Conservation (phyloP, 108 stramenopile genomes). For the Fragilaria radians region DNA sequence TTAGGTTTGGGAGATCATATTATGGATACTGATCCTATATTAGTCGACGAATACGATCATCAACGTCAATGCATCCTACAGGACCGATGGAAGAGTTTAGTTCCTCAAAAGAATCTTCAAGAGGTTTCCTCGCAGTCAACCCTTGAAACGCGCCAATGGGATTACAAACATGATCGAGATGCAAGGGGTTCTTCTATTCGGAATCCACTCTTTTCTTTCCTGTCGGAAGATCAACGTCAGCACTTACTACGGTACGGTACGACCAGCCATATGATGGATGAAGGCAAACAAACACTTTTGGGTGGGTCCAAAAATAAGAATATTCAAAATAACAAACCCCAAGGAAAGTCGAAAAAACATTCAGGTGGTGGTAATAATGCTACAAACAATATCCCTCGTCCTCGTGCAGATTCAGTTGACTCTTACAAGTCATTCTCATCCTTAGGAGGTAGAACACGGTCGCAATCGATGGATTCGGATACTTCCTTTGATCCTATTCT, state of each 20-base stretch:
- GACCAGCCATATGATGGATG: no score
- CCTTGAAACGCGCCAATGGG: conserved; percentile 74
- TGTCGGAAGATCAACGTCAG: conserved; percentile 33
- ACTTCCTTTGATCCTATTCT: conserved; percentile 36
- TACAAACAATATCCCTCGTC: background rate
- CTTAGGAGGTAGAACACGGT: conserved; percentile 10
- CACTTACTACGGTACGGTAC: background rate
- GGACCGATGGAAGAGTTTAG: conserved; percentile 38
- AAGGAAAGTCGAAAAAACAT: background rate
- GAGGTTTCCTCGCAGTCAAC: conserved; percentile 17
- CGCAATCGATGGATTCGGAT: conserved; percentile 15
- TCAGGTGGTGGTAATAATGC: background rate
- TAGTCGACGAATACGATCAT: conserved; percentile 55
- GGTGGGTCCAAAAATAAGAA: conserved; percentile 8
- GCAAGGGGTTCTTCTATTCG: background rate
- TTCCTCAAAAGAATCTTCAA: conserved; percentile 9
- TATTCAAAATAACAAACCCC: conserved; percentile 1
- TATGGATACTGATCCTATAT: background rate
- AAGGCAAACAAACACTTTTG: background rate
- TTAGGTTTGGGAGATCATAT: conserved; percentile 45
- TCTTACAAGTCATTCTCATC: conserved; percentile 1
- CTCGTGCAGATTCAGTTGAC: background rate
- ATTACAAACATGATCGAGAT: conserved; percentile 42
- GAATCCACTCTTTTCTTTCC: conserved; percentile 42
- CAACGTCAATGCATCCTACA: conserved; percentile 50